These are phyloP conservation scores for Hypoxylon sp. DNA, from an alignment of 2,329 filamentous ascomycete species.

Conservation along the genomic window DNA sequence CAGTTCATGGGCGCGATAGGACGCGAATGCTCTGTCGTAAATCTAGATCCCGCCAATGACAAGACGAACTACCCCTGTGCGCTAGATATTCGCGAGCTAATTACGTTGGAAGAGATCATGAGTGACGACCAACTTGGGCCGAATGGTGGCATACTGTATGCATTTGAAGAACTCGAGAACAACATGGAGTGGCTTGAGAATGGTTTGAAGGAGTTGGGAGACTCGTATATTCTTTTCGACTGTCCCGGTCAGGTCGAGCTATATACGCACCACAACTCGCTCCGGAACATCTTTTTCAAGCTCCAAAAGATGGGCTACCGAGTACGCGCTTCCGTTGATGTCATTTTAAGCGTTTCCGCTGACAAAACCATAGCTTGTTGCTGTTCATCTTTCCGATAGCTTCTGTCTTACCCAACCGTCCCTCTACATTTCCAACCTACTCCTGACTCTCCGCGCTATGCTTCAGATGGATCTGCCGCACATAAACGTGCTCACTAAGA, in stretches of 20 bases:
- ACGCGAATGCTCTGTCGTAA: slow-evolving; percentile 93
- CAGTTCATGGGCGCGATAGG: slow-evolving; percentile 98
- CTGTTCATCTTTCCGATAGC: slow-evolving; percentile 93
- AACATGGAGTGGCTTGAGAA: slow-evolving; percentile 94
- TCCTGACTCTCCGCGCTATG: slow-evolving; percentile 95
- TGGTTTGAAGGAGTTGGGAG: slow-evolving; percentile 82
- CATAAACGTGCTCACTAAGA: slow-evolving; percentile 96
- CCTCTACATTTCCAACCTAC: slow-evolving; percentile 92
- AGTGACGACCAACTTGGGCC: slow-evolving; percentile 89
- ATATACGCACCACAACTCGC: slow-evolving; percentile 93
- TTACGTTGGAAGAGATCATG: slow-evolving; percentile 97
- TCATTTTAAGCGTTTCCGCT: slow-evolving; percentile 42
- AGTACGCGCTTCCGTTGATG: slow-evolving; percentile 68
- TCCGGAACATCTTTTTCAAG: slow-evolving; percentile 91
- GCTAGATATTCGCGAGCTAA: slow-evolving; percentile 88
- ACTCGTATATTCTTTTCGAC: slow-evolving; percentile 96
- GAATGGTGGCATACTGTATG: slow-evolving; percentile 93
- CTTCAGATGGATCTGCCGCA: slow-evolving; percentile 98
- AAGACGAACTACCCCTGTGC: slow-evolving; percentile 89
- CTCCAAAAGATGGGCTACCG: slow-evolving; percentile 93
- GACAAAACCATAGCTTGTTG: slow-evolving; percentile 78
- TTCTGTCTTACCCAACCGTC: slow-evolving; percentile 94
- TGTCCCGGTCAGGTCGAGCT: slow-evolving; percentile 97
- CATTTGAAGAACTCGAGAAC: slow-evolving; percentile 93
- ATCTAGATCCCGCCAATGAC: slow-evolving; percentile 97